Evolutionary conservation across 2,329 filamentous ascomycete genomes (phyloP), one percentile per base, ranked within the genome.

Genomic region (Fusarium floridanum): DNA sequence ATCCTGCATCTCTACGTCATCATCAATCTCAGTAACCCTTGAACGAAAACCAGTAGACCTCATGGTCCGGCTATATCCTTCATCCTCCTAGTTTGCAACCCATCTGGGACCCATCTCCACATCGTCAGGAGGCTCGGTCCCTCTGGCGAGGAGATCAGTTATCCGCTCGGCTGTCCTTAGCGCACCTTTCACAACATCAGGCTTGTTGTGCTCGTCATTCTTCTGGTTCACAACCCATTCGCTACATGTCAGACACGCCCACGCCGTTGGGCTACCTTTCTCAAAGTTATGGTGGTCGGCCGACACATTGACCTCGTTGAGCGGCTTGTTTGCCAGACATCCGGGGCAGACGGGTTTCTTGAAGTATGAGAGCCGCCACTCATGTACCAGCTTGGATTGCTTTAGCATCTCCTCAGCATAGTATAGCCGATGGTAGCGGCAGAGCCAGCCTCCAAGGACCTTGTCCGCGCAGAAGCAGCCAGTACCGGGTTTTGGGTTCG

Each of bases 401-500:
- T 64, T 27, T 36, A 81, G 62, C 39, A 80, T 53, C 29, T 77
- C 48, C 17, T 79, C 45, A 34, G 79, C 71, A 65, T 81, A 79
- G 34, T 76, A 61, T 8, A 81, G 61, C 0, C 85, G 80, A 70
- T 86, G 84, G 20, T 77, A 72, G 34, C 50, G 72, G 77, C 85
- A 86, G 6, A 86, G 73, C 4, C 73, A 72, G 5, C 76, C 73
- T 14, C 63, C 72, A 17, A 84, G 59, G 2, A 86, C 62, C 67
- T 85, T 85, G 34, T 68, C 56, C 5, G 72, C 81, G 73, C 84
- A 86, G 6, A 72, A 36, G 71, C 84, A 86, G 2, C 84, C 84
- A 11, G 83, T 85, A 3, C 81, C 43, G 4, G 78, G 74, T 48
- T 73, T 66, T 22, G 61, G 48, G 9, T 48, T 34, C 7, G 36